These are phyloP conservation scores for Fusarium palustre DNA, from an alignment of 2,329 filamentous ascomycete species.

Conservation along the genomic window DNA sequence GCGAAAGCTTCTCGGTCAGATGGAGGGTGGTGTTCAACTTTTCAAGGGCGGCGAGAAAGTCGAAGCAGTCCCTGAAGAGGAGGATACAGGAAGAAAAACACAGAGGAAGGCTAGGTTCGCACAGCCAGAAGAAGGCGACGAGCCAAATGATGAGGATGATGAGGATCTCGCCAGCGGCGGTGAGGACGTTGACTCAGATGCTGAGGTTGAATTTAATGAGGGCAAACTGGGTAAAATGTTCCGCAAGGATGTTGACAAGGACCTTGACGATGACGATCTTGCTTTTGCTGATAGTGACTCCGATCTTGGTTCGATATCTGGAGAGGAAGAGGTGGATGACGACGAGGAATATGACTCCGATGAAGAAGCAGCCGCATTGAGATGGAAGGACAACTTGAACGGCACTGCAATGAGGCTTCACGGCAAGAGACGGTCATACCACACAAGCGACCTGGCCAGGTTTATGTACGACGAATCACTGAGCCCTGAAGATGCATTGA, in stretches of 20 bases:
- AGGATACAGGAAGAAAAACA: conserved; percentile 71
- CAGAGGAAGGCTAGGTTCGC: conserved; percentile 69
- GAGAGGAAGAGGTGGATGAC: conserved; percentile 58
- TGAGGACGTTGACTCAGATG: conserved; percentile 62
- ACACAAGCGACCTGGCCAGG: conserved; percentile 83
- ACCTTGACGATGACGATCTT: conserved; percentile 74
- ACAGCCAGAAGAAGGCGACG: conserved; percentile 68
- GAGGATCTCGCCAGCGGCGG: conserved; percentile 68
- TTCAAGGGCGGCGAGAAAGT: conserved; percentile 83
- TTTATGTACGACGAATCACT: conserved; percentile 90
- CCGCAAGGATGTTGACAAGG: conserved; percentile 62
- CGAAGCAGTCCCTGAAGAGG: conserved; percentile 63
- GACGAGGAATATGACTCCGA: conserved; percentile 67
- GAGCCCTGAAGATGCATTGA: conserved; percentile 78
- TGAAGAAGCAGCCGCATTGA: conserved; percentile 77
- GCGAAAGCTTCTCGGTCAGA: conserved; percentile 83
- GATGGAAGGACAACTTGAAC: conserved; percentile 90
- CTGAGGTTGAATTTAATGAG: conserved; percentile 69
- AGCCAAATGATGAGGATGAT: conserved; percentile 64
- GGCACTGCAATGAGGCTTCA: conserved; percentile 80
- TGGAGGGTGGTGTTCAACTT: conserved; percentile 83
- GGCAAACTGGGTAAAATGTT: conserved; percentile 72
- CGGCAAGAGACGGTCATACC: conserved; percentile 76
- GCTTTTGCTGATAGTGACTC: conserved; percentile 98
- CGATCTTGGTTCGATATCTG: conserved; percentile 88